These are phyloP conservation scores for Populus simonii DNA, from an alignment of 345 rosid species.

Conservation along the genomic window DNA sequence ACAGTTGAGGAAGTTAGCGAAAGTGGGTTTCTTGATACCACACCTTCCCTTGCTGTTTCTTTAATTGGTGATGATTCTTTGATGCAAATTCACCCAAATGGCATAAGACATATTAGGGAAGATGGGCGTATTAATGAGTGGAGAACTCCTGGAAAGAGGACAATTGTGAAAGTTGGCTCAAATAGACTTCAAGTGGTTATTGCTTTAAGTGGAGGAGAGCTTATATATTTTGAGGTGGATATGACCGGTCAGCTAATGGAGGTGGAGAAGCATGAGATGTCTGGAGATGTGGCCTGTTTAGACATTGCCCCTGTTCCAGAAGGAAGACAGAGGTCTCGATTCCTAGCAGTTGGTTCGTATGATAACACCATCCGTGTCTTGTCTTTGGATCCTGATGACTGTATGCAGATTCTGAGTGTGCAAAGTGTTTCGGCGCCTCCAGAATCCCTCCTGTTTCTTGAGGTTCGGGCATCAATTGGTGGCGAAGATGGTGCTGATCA, in stretches of 20 bases:
- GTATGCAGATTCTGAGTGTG: constrained; percentile 91
- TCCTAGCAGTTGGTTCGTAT: constrained; percentile 95
- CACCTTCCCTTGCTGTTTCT: constrained; percentile 90
- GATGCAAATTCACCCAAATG: constrained; percentile 99
- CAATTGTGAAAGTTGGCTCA: constrained; percentile 94
- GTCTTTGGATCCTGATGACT: constrained; percentile 97
- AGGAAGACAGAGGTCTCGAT: constrained; percentile 98
- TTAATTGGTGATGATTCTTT: constrained; percentile 93
- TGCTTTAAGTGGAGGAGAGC: constrained; percentile 98
- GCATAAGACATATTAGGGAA: constrained; percentile 93
- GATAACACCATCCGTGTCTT: constrained; percentile 88
- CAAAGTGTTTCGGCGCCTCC: constrained; percentile 98
- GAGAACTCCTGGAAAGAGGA: constrained; percentile 99
- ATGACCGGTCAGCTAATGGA: constrained; percentile 95
- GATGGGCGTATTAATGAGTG: constrained; percentile 97
- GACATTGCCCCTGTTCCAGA: constrained; percentile 99
- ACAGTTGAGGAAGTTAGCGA: constrained; percentile 97
- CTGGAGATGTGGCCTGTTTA: constrained; percentile 97
- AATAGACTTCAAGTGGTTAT: constrained; percentile 93
- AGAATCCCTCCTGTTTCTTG: constrained; percentile 94
- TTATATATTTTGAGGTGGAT: constrained; percentile 94
- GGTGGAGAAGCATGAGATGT: constrained; percentile 98
- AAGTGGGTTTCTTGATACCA: constrained; percentile 96
- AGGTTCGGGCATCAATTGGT: constrained; percentile 92
- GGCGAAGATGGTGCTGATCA: constrained; percentile 99